Percentiles rank a stretch among this genome's conserved stretches.
Conservation (phyloP, 495 filamentous ascomycete genomes). For the Staphylotrichum tortipilum region DNA sequence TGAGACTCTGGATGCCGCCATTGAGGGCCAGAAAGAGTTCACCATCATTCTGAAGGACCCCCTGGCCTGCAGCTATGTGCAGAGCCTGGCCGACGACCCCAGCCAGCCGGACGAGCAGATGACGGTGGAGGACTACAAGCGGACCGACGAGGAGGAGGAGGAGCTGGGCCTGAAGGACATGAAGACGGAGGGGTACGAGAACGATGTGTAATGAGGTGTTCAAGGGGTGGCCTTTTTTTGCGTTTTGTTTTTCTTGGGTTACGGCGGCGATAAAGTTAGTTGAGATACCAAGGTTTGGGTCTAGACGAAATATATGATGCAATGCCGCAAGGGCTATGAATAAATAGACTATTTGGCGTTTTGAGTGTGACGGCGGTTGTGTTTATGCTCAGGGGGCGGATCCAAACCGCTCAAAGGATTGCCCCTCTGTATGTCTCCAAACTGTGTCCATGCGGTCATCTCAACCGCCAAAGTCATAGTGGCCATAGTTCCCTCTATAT, state of each 20-base stretch:
- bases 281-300: conserved; percentile 3
- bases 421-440: no score
- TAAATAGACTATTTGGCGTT: no score
- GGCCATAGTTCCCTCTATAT: no score
- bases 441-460: no score
- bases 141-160: conserved; percentile 85
- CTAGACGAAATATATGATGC: conserved; percentile 3
- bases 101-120: conserved; percentile 72
- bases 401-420: no score
- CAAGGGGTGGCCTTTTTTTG: neutral
- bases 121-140: conserved; percentile 70
- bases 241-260: neutral
- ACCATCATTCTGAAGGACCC: conserved; percentile 83
- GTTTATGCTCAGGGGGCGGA: no score
- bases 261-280: neutral
- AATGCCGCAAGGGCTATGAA: neutral
- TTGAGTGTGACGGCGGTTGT: no score
- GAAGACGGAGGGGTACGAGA: conserved; percentile 81
- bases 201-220: conserved; percentile 22
- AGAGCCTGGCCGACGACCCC: conserved; percentile 64
- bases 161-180: conserved; percentile 85
- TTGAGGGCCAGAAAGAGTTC: conserved; percentile 73
- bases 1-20: conserved; percentile 59
- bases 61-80: conserved; percentile 83
- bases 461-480: no score